Evolutionary conservation across 306 rosid genomes (phyloP), one percentile per base, ranked within the genome.

Genomic region (Sindora glabra): DNA sequence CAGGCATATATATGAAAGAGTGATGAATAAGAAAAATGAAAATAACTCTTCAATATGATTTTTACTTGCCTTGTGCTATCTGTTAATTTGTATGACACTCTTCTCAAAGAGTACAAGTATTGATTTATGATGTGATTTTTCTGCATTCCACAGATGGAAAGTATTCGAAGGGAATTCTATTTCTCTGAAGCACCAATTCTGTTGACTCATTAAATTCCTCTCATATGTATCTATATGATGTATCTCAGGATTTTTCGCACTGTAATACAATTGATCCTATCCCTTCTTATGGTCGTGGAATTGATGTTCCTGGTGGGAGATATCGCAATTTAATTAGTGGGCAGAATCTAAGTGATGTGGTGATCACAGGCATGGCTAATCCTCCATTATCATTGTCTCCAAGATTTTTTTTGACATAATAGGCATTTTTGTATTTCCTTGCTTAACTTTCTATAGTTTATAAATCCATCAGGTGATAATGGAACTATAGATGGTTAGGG

Each of bases 311-410:
- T 1, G 78, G 85, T 21, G 49, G 70, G 41, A 76, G 83, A 68
- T 79, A 83, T 67, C 36, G 65, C 27, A 83, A 85, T 72, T 64
- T 83, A 74, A 83, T 83, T 52, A 69, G 64, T 32, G 89, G 81
- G 61, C 66, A 73, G 19, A 74, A 73, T 59, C 58, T 83, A 56
- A 74, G 37, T 10, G 89, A 83, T 48, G 89, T 83, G 67, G 83
- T 79, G 53, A 73, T 83, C 62, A 83, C 89, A 70, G 89, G 89
- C 65, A 64, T 27, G 57, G 67, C 38, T 26, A n/a, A 22, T 54
- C 29, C 10, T 57, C 52, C 44, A 8, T 42, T 22, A 39, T 19
- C 34, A 12, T 48, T 6, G 37, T 41, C n/a, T 62, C 27, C n/a
- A n/a, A n/a, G n/a, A n/a, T n/a, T 32, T 8, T 24, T 22, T 13